Percentiles rank a stretch among this genome's conserved stretches.
Evolutionary conservation across 805 yeast species (phyloP).

Genomic region (Kockiozyma suomiensis): DNA sequence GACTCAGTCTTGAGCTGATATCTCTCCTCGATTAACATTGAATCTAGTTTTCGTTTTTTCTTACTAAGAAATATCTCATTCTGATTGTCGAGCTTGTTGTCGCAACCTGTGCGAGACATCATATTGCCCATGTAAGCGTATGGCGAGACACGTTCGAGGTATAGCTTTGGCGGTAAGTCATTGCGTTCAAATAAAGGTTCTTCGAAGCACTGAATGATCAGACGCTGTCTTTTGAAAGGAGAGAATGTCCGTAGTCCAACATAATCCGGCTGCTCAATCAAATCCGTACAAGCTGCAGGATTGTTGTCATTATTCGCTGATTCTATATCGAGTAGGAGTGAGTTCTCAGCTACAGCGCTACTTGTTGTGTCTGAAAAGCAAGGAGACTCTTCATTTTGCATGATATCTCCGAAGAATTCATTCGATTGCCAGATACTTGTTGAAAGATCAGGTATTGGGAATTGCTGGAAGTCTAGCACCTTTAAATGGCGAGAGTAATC

Average conservation of each 20-base stretch:
- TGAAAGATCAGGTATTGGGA: not conserved
- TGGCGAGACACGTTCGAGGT: constrained; percentile 19
- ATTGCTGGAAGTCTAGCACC: not conserved
- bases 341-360: too few species aligned
- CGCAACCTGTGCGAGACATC: not conserved
- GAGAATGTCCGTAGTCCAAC: not conserved
- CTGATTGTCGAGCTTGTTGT: not conserved
- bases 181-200: constrained; percentile 1
- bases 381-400: not conserved
- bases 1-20: not conserved
- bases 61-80: not conserved
- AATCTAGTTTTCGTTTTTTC: not conserved
- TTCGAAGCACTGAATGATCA: not conserved
- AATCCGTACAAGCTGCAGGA: too few species aligned
- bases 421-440: not conserved
- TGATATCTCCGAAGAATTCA: not conserved
- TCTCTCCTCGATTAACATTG: not conserved
- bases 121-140: constrained; percentile 20
- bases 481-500: not conserved
- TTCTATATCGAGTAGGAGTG: too few species aligned
- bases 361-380: too few species aligned
- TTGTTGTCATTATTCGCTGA: too few species aligned
- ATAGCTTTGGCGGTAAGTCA: not conserved
- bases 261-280: not conserved
- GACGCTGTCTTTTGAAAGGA: not conserved